Evolutionary conservation across 2,329 filamentous ascomycete genomes (phyloP).

Genomic region (Monosporascus sp.): DNA sequence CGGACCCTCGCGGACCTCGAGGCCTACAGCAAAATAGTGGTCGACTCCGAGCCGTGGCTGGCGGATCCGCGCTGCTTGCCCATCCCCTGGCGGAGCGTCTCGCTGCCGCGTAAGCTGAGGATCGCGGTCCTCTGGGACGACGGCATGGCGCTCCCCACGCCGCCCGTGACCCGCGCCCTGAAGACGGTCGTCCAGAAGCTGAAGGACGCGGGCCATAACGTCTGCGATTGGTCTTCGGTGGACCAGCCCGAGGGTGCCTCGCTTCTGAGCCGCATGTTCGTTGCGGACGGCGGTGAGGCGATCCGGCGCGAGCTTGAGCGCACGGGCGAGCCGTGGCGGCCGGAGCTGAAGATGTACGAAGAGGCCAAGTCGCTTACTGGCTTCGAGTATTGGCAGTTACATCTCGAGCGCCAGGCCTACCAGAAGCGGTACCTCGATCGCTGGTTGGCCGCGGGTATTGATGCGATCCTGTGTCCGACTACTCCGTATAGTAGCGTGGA

Average conservation of each 20-base stretch:
- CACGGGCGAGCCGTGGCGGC: slow-evolving; percentile 34
- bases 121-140: slow-evolving; percentile 62
- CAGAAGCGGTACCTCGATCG: slow-evolving; percentile 41
- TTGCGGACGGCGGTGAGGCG: slow-evolving; percentile 40
- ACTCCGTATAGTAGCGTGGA: slow-evolving; percentile 39
- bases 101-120: slow-evolving; percentile 36
- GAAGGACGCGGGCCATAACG: slow-evolving; percentile 39
- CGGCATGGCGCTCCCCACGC: slow-evolving; percentile 58
- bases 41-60: slow-evolving; percentile 50
- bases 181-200: slow-evolving; percentile 38
- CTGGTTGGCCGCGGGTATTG: slow-evolving; percentile 44
- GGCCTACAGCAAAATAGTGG: slow-evolving; percentile 46
- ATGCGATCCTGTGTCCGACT: slow-evolving; percentile 57
- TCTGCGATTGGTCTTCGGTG: slow-evolving; percentile 47
- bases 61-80: slow-evolving; percentile 52
- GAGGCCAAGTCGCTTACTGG: slow-evolving; percentile 33
- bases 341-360: slow-evolving; percentile 21
- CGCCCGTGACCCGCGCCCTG: slow-evolving; percentile 56
- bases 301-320: slow-evolving; percentile 33
- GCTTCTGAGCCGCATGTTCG: slow-evolving; percentile 40
- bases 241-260: slow-evolving; percentile 33
- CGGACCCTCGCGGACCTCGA: slow-evolving; percentile 49
- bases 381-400: slow-evolving; percentile 42
- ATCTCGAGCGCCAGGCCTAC: slow-evolving; percentile 37
- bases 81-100: slow-evolving; percentile 45